Evolutionary conservation across 1,139 yeast species (phyloP), one percentile per base, ranked within the genome.

Genomic region (Yarrowia galli): DNA sequence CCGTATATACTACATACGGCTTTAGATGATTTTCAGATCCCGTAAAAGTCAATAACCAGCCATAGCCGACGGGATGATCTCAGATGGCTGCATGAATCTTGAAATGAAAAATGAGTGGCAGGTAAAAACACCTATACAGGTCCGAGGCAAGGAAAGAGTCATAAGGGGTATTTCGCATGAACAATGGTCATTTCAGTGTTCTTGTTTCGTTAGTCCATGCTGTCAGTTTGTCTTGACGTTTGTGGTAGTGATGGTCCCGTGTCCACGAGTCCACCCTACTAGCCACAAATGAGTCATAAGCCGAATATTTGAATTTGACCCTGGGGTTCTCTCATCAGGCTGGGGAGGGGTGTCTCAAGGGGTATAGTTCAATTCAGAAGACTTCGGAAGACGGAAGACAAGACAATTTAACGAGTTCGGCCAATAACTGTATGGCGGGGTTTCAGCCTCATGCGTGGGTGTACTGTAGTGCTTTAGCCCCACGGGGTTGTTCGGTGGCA

Each of bases 381-480:
- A 3, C 2, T 25, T 25, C 25, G 28, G 51, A 46, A 46, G 13
- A 13, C 22, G 16, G 12, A 22, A 13, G 25, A 22, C 10, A n/a
- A n/a, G 43, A 7, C 43, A 28, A 7, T 40, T 40, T n/a, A 8
- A 0, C 20, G 5, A 16, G 12, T 35, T 35, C 10, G 38, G 32
- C 32, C 9, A 28, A 5, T 28, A 10, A 28, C 32, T 28, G 32
- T 28, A 28, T 8, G 9, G 32, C 32, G 32, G 32, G 32, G 54
- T 48, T n/a, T 48, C 36, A 48, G 54, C 54, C 54, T 12, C 54
- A 48, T 48, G 54, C 25, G 23, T 25, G 18, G 15, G 9, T 9
- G 22, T 4, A 40, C 7, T 20, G 46, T 4, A 40, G 16, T 20
- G 46, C 18, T 18, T 48, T 32, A 49, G 40, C 56, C 56, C 40